Evolutionary conservation across 306 rosid species (phyloP), one percentile per base, ranked within the genome.

Genomic region (Rubus idaeus): DNA sequence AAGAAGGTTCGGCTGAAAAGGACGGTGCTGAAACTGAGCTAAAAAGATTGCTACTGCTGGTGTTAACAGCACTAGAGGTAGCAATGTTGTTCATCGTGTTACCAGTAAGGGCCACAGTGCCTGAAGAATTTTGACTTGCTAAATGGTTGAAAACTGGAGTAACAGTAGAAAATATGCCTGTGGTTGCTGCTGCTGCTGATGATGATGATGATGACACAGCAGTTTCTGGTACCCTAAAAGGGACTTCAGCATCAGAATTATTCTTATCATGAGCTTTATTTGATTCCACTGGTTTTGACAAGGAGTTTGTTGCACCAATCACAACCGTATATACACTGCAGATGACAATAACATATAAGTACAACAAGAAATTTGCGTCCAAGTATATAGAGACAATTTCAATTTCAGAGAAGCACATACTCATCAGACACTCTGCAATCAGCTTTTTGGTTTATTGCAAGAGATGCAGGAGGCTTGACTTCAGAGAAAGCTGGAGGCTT

Each of bases 271-370:
- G 86, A 73, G 83, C 85, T 75, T 79, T 82, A 56, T 64, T 84
- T 13, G 87, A 78, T 56, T 77, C 87, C 14, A 57, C 49, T 42
- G 68, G 82, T 80, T 82, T 86, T 18, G 65, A 73, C 51, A 75
- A 11, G 57, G 81, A 73, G 68, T 71, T 81, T 68, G 78, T 80
- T 30, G 75, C 75, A 37, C 84, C 80, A 51, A 74, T 49, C 41
- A 73, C 76, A 75, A 50, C 70, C 47, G 79, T 80, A 23, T 83
- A 47, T 37, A 79, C 78, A 84, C 99, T 91, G 95, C 86, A 90
- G 52, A 65, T 16, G 55, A 75, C 78, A 51, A 44, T 23, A 62
- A 42, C 45, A 21, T 17, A 17, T 23, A 76, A 41, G 30, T 39
- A 52, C 26, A 45, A 16, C 16, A 41, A 57, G 50, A 45, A 72